Evolutionary conservation across 257 asterid species (phyloP), one percentile per base, ranked within the genome.

Genomic region (Knoxia roxburghii): DNA sequence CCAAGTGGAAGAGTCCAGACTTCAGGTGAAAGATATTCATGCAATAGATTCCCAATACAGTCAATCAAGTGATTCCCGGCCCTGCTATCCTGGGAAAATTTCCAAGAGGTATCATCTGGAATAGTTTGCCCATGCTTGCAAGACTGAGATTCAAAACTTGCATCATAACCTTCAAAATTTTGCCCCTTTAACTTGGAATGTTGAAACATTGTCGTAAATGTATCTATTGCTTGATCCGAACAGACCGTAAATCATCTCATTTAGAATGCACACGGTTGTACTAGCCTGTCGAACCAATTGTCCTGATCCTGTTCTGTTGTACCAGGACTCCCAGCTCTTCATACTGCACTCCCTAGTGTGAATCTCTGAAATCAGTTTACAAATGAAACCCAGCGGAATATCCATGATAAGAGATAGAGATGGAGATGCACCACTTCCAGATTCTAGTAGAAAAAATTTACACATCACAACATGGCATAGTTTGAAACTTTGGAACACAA

Each of bases 251-350:
- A 94, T 74, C 89, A 94, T 80, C 78, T 94, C 97, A 61, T 90
- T 94, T 79, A 94, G 76, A 67, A 90, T 83, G 85, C 96, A 88
- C 17, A 75, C 88, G 53, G 96, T 93, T 49, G 95, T 85, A 76
- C 93, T 81, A 81, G 99, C 96, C 76, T 88, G 95, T 64, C 99
- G 82, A 61, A 94, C 95, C 77, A 90, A 75, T 50, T 77, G 84
- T 67, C 97, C 99, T 62, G 96, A 88, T 70, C 83, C 86, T 13
- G 86, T 80, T 83, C 83, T 84, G 75, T 68, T 78, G 71, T 79
- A 84, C 99, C 99, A 94, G 30, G 92, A 84, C 77, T 81, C 85
- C 99, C 97, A 94, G 72, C 87, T 85, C 70, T 94, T 91, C 53
- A 76, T 76, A 45, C 57, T 74, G 79, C 81, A 80, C 68, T 80